Percentiles rank a stretch among this genome's conserved stretches.
Conservation (phyloP, 768 basidiomycete species). For the Hydnomerulius pinastri region DNA sequence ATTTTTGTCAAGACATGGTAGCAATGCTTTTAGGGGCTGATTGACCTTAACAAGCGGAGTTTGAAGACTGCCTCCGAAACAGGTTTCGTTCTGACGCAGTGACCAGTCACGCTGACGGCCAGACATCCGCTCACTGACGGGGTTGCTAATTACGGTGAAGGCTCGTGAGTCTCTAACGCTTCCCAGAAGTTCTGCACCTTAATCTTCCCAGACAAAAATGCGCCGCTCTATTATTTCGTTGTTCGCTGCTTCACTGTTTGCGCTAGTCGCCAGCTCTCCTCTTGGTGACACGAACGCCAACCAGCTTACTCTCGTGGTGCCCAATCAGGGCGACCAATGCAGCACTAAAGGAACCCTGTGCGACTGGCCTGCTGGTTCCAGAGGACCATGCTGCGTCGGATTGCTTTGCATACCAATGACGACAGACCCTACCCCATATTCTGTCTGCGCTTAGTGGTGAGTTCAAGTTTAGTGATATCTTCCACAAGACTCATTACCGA, state of each 20-base stretch:
- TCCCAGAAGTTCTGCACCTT: too few species aligned
- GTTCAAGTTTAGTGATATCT: not conserved
- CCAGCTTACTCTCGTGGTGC: not conserved
- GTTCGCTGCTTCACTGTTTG: not conserved
- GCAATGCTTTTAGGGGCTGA: too few species aligned
- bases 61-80: too few species aligned
- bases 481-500: not conserved
- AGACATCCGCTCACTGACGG: too few species aligned
- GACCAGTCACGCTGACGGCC: too few species aligned
- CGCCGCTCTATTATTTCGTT: too few species aligned
- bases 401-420: not conserved
- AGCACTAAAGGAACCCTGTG: not conserved
- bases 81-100: too few species aligned
- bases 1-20: too few species aligned
- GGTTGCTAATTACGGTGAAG: too few species aligned
- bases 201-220: too few species aligned
- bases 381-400: not conserved
- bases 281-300: not conserved
- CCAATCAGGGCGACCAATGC: not conserved
- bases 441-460: not conserved
- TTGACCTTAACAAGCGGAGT: too few species aligned
- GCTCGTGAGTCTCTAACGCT: too few species aligned
- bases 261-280: not conserved
- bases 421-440: not conserved
- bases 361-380: conserved; percentile 3